phyloP scores from a whole-genome alignment of 768 basidiomycete species.

The Lentinula sp. region DNA sequence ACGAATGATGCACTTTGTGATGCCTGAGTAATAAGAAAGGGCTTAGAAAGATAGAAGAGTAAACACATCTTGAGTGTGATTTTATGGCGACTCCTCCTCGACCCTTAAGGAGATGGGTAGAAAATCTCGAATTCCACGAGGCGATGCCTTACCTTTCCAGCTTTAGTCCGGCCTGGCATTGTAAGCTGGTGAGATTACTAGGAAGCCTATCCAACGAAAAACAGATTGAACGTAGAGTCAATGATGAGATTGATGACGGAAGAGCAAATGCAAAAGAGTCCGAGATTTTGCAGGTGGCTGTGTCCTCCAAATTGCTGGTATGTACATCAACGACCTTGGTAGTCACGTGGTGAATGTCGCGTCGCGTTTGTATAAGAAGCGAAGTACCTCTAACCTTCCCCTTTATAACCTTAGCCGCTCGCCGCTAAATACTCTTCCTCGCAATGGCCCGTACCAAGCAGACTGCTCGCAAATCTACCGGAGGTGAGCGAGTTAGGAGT shows the following conservation, averaged over 20 bases:
- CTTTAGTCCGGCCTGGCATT: conserved; percentile 86
- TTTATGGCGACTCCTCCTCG: conserved; percentile 84
- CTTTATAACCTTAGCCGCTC: not conserved
- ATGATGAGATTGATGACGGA: too few relatives aligned
- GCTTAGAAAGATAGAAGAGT: not conserved
- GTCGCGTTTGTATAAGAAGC: too few relatives aligned
- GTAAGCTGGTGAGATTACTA: conserved; percentile 4
- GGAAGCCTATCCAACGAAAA: not conserved
- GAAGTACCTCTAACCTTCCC: too few relatives aligned
- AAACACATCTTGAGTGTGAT: conserved; percentile 61
- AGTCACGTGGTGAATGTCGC: too few relatives aligned
- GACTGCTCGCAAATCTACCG: conserved; percentile 55
- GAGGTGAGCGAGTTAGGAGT: conserved; percentile 40
- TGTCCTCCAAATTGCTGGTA: too few relatives aligned
- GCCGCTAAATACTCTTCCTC: not conserved
- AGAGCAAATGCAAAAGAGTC: too few relatives aligned
- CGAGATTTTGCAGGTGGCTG: too few relatives aligned
- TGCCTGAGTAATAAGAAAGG: conserved; percentile 33
- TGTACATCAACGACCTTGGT: too few relatives aligned
- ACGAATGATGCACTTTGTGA: conserved; percentile 78
- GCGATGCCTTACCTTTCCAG: conserved; percentile 49
- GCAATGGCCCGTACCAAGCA: conserved; percentile 56
- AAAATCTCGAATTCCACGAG: not conserved
- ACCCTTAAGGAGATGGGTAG: conserved; percentile 31
- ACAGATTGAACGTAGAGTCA: too few relatives aligned